Base-by-base conservation (phyloP, 2,329 filamentous ascomycete genomes). In the Lachnellula cervina region DNA sequence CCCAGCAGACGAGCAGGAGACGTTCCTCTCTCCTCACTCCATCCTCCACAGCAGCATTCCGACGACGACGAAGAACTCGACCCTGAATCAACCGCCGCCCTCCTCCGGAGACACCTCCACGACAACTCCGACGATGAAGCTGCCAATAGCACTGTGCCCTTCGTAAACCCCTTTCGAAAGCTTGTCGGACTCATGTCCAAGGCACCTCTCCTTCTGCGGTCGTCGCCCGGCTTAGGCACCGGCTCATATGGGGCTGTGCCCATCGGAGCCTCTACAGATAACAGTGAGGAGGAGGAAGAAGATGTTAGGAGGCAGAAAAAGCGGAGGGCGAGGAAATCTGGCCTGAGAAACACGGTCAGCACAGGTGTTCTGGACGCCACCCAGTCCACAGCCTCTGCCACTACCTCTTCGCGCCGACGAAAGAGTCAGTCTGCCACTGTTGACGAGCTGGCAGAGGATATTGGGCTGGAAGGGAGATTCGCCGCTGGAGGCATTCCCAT, bases 161-260 rank as follows among this genome's bases (percentile, higher is more conserved):
- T 46, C 40, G 55, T 61, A 59, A 63, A 56, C n/a, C 58, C 59
- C 7, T 51, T 67, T 14, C 59, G 56, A 46, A 58, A 49, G 51
- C 47, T 68, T 46, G 25, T 54, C 37, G 62, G 51, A 56, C 58
- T 68, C 25, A 76, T 75, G 74, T 76, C 73, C 50, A 74, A 74
- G 68, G 73, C 77, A 59, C 81, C 81, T 56, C 76, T 85, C 55
- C 72, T 86, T 52, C 71, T 83, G 68, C 79, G 80, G 58, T 81
- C 81, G 49, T 81, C 81, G 61, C 81, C 82, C 44, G 80, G 80
- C 35, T 77, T 80, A 67, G 82, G 80, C 55, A 83, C 80, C 37
- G 79, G 80, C 21, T 83, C 81, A 16, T 86, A 86, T 68, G 82
- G 82, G 53, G 80, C 80, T 4, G 75, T 81, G 21, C 80, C 79